Base-by-base conservation (phyloP, 2,329 filamentous ascomycete species). In the Boeremia lycopersici region DNA sequence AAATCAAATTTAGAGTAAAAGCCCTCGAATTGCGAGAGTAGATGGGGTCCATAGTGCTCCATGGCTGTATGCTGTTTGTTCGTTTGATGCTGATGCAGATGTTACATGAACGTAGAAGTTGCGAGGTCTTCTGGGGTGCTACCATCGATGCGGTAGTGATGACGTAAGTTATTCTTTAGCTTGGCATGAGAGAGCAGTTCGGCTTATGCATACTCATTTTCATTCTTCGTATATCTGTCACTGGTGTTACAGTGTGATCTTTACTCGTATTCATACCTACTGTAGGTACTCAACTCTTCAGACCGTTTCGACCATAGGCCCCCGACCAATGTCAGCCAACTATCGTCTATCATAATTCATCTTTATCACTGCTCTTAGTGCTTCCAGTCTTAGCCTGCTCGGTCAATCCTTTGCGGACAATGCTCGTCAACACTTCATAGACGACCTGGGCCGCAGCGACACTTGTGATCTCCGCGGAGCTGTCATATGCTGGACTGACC, bases 401-500 rank as follows among this genome's bases (percentile, higher is more conserved):
- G 53, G 77, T 75, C 64, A 76, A 64, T 6, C 79, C 82, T 65
- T 76, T 84, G 77, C 85, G 88, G 6, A 89, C 87, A 76, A 89
- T 87, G 56, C 82, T 90, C 34, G 88, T 96, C 71, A 96, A 74
- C n/a, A 96, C 83, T 79, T 96, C 92, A 72, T 88, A 96, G 0
- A 86, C 90, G 34, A 96, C 84, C 81, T 96, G 91, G 35, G 91
- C 91, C 2, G 86, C 92, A 13, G 90, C 91, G 61, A 96, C 76
- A 11, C 90, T 89, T 34, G 91, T 96, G 68, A 87, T 88, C 78
- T 96, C 92, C 1, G 87, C 90, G 6, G 79, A 79, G 10, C 88
- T 88, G 79, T 96, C 91, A 71, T 96, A 96, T 11, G 89, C 89
- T 0, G 92, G 92, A 38, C 88, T 86, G 8, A 96, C 90, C 80